Conservation (phyloP, 2,329 filamentous ascomycete genomes). For the Colletotrichum phormii region DNA sequence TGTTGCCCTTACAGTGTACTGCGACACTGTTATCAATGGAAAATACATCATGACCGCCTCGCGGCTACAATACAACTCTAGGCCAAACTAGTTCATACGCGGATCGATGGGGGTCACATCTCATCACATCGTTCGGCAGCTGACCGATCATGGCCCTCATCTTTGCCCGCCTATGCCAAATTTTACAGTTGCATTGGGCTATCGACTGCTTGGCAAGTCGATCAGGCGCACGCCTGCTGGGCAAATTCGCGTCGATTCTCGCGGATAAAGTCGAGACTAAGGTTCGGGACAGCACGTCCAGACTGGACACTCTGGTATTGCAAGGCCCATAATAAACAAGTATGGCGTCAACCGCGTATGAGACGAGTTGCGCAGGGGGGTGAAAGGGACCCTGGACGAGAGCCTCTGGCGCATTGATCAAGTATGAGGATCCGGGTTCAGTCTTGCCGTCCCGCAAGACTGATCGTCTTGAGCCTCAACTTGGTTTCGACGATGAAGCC, state of each 20-base stretch:
- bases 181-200: constrained; percentile 16
- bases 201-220: constrained; percentile 9
- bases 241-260: background rate
- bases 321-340: constrained; percentile 8
- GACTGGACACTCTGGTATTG: background rate
- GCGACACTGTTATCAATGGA: constrained; percentile 12
- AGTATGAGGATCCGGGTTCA: constrained; percentile 27
- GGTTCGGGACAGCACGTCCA: constrained; percentile 2
- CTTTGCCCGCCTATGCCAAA: constrained; percentile 2
- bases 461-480: constrained; percentile 31
- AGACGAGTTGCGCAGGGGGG: constrained; percentile 10
- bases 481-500: constrained; percentile 6
- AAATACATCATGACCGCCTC: background rate
- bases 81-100: background rate
- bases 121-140: constrained; percentile 25
- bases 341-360: constrained; percentile 21
- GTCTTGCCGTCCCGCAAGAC: too few species aligned
- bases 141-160: constrained; percentile 27
- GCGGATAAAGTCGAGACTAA: background rate
- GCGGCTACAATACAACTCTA: background rate
- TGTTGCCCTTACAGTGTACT: background rate
- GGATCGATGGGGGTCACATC: background rate
- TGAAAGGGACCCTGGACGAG: constrained; percentile 7
- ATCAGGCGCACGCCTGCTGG: constrained; percentile 18
- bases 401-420: constrained; percentile 26